These are phyloP conservation scores for Suhomyces atakaporum DNA, from an alignment of 1,139 yeast species.

Conservation along the genomic window DNA sequence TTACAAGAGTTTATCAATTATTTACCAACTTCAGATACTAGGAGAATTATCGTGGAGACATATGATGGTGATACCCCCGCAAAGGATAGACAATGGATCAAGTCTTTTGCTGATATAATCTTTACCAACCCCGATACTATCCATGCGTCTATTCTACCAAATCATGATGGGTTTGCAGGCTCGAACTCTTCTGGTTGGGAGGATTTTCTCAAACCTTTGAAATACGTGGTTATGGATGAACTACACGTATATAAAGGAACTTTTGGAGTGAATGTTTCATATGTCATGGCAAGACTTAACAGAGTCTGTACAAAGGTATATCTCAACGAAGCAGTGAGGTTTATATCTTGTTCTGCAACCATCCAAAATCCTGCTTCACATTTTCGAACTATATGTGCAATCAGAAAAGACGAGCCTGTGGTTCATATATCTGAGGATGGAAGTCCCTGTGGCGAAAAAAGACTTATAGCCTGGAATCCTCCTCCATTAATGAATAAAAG, in stretches of 20 bases:
- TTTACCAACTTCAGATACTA: conserved; percentile 36
- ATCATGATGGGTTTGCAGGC: conserved; percentile 41
- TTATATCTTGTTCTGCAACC: conserved; percentile 93
- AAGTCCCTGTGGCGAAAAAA: conserved; percentile 80
- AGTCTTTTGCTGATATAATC: conserved; percentile 70
- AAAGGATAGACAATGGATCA: conserved; percentile 51
- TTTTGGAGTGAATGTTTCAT: conserved; percentile 90
- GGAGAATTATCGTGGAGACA: conserved; percentile 61
- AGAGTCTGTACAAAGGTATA: conserved; percentile 48
- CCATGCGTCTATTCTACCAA: conserved; percentile 82
- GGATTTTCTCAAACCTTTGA: conserved; percentile 61
- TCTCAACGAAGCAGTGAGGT: conserved; percentile 39
- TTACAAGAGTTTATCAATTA: conserved; percentile 57
- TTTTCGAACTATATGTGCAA: conserved; percentile 72
- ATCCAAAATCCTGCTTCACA: conserved; percentile 70
- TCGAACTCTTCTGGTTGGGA: conserved; percentile 54
- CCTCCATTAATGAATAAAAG: conserved; percentile 60
- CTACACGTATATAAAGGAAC: conserved; percentile 86
- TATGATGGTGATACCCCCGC: conserved; percentile 91
- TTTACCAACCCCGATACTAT: conserved; percentile 95
- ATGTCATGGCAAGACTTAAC: conserved; percentile 75
- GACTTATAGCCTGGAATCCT: conserved; percentile 81
- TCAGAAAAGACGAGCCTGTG: conserved; percentile 44
- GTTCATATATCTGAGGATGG: conserved; percentile 74
- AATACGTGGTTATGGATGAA: conserved; percentile 84